A percentile compares a stretch with the other conserved stretches of the same genome.
phyloP scores from a whole-genome alignment of 2,329 filamentous ascomycete species.

The Tothia fuscella region DNA sequence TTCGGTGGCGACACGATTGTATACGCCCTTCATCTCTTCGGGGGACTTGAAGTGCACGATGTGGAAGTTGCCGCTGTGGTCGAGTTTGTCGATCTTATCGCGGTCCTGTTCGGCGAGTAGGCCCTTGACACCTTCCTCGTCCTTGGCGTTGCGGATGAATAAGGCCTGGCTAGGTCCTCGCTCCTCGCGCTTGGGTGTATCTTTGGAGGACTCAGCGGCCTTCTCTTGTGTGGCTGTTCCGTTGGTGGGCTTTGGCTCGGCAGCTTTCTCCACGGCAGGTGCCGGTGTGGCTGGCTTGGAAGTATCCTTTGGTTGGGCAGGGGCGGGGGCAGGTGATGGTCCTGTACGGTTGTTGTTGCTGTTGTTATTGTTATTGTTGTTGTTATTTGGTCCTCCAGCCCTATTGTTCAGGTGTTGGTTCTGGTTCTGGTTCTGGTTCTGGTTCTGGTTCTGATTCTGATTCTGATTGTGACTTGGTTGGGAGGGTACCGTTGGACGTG shows the following conservation, averaged over 20 bases:
- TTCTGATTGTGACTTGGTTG: constrained; percentile 26
- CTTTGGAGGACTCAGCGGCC: constrained; percentile 18
- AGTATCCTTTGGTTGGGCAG: constrained; percentile 29
- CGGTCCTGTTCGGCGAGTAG: constrained; percentile 76
- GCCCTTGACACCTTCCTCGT: constrained; percentile 69
- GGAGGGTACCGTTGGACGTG: constrained; percentile 18
- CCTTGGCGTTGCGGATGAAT: constrained; percentile 79
- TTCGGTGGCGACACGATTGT: constrained; percentile 63
- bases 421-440: too few species aligned
- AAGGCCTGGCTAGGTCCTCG: constrained; percentile 41
- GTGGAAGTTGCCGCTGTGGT: constrained; percentile 67
- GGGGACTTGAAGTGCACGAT: constrained; percentile 72
- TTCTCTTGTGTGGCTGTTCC: constrained; percentile 34
- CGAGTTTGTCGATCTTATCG: constrained; percentile 56
- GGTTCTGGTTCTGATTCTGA: constrained; percentile 18
- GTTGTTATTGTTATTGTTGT: constrained; percentile 24
- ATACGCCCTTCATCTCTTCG: constrained; percentile 70
- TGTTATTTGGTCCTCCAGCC: constrained; percentile 22
- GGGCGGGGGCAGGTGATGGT: constrained; percentile 29
- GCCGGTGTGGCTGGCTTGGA: constrained; percentile 38
- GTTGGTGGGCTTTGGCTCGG: constrained; percentile 35
- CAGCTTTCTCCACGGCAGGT: constrained; percentile 21
- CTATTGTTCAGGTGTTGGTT: constrained; percentile 24
- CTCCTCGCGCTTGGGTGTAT: background rate
- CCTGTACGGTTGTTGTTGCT: constrained; percentile 26